Percentiles rank a stretch among this genome's conserved stretches.
Evolutionary conservation across 2,329 filamentous ascomycete species (phyloP).

Genomic region (Ustulina deusta): DNA sequence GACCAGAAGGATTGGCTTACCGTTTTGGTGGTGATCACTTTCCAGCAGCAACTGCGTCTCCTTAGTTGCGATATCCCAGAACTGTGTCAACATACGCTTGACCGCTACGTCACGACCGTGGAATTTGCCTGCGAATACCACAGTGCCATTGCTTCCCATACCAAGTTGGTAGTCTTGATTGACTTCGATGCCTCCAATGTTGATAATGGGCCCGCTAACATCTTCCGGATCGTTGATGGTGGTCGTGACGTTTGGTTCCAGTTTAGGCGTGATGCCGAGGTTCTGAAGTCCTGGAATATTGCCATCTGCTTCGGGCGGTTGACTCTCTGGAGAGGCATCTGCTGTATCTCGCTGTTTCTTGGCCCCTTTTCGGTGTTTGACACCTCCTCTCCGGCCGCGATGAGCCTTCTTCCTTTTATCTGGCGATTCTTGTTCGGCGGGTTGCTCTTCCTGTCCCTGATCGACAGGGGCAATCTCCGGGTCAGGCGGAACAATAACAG

Average conservation of each 20-base stretch:
- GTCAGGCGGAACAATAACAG: constrained; percentile 40
- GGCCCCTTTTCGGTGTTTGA: constrained; percentile 73
- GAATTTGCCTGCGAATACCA: constrained; percentile 94
- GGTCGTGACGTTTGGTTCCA: constrained; percentile 73
- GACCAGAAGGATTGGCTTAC: constrained; percentile 52
- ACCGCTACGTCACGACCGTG: constrained; percentile 94
- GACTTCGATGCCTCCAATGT: constrained; percentile 73
- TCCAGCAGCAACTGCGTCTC: constrained; percentile 91
- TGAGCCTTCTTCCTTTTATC: constrained; percentile 75
- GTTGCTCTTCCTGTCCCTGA: constrained; percentile 44
- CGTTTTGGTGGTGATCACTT: constrained; percentile 94
- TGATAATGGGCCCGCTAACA: constrained; percentile 69
- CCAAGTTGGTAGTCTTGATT: constrained; percentile 73
- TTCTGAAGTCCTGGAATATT: constrained; percentile 74
- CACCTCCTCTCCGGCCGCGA: constrained; percentile 77
- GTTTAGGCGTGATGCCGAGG: constrained; percentile 63
- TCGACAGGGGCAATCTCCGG: constrained; percentile 34
- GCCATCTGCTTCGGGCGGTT: constrained; percentile 50
- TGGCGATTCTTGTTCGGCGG: constrained; percentile 48
- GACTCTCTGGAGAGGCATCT: constrained; percentile 62
- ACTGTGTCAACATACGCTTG: constrained; percentile 95
- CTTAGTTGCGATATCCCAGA: constrained; percentile 94
- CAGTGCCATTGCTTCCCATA: constrained; percentile 94
- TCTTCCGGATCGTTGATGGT: constrained; percentile 69
- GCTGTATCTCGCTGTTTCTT: constrained; percentile 66